Evolutionary conservation across 352 stramenopile species (phyloP), one percentile per base, ranked within the genome.

Genomic region (Phytophthora boehmeriae): DNA sequence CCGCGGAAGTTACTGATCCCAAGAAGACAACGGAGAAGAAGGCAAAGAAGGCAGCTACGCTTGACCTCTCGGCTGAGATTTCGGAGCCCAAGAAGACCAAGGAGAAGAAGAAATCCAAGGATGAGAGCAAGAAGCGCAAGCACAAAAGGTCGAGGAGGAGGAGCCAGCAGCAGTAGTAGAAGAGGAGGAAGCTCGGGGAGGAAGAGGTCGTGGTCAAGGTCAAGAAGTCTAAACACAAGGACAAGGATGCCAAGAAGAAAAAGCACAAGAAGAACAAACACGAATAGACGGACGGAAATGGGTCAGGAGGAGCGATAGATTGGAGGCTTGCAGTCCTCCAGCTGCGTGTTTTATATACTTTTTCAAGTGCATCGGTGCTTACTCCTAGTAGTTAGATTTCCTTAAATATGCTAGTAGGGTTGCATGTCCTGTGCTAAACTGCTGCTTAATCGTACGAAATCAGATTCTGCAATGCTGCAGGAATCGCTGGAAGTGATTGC

Each of bases 241-340:
- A 72, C 42, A 75, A 63, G 38, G 56, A 76, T 27, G 60, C 48
- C 17, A 73, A 77, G 65, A 80, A 80, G 61, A 71, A 75, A 54
- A 71, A 74, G 30, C 59, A 71, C 59, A 80, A 86, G 76, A 86
- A 86, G 64, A 73, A 19, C 65, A 73, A 75, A 42, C 66, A 76
- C 63, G 78, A 86, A 67, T 86, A 88, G 74, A 73, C 25, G 42
- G 25, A 60, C 32, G 42, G 39, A 44, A n/a, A 45, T 38, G 28
- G 8, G 39, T 28, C 54, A 56, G 49, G 43, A 45, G 35, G 28
- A 46, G 46, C 25, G 34, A 68, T 73, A 75, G 66, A 71, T 51
- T 23, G 44, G 22, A 38, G 45, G 60, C 50, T 50, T 30, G 30
- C 41, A 63, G 42, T 20, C 56, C 52, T 70, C 45, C 45, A 59